Evolutionary conservation across 2,329 filamentous ascomycete genomes (phyloP).

Genomic region (Aspergillus udagawae): DNA sequence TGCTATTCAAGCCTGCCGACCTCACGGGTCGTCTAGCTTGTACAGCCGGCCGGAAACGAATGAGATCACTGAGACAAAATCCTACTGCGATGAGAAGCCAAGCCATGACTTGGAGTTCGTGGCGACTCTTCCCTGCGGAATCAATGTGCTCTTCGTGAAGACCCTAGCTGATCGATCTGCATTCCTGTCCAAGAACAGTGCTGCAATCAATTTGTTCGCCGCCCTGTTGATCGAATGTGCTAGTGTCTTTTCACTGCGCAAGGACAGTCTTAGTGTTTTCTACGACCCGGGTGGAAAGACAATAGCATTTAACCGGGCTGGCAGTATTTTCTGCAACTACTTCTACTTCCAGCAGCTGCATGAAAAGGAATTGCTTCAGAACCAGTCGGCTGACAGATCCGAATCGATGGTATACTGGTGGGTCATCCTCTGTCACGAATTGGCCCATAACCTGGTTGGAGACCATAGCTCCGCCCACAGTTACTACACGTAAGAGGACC

Average conservation of each 20-base stretch:
- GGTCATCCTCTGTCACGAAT: constrained; percentile 90
- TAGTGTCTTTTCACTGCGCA: constrained; percentile 66
- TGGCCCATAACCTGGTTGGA: constrained; percentile 86
- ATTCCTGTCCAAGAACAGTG: constrained; percentile 61
- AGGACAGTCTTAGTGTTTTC: constrained; percentile 75
- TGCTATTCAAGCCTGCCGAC: constrained; percentile 72
- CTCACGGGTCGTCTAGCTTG: constrained; percentile 69
- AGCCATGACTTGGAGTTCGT: constrained; percentile 69
- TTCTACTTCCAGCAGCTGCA: constrained; percentile 82
- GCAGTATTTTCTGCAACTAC: constrained; percentile 91
- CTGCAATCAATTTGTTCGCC: constrained; percentile 66
- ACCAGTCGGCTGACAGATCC: constrained; percentile 46
- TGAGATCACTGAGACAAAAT: constrained; percentile 73
- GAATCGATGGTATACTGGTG: constrained; percentile 86
- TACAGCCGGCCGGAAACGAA: constrained; percentile 69
- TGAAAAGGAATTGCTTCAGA: constrained; percentile 44
- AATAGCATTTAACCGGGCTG: constrained; percentile 87
- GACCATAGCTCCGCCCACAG: constrained; percentile 75
- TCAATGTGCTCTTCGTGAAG: constrained; percentile 69
- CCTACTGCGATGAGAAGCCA: constrained; percentile 78
- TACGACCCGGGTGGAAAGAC: constrained; percentile 74
- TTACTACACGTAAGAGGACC: constrained; percentile 60
- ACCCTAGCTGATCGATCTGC: constrained; percentile 47
- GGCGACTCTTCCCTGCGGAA: constrained; percentile 65
- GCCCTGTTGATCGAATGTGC: constrained; percentile 65